A percentile compares a stretch with the other conserved stretches of the same genome.
Evolutionary conservation across 257 asterid species (phyloP).

Genomic region (Solanum okadae): DNA sequence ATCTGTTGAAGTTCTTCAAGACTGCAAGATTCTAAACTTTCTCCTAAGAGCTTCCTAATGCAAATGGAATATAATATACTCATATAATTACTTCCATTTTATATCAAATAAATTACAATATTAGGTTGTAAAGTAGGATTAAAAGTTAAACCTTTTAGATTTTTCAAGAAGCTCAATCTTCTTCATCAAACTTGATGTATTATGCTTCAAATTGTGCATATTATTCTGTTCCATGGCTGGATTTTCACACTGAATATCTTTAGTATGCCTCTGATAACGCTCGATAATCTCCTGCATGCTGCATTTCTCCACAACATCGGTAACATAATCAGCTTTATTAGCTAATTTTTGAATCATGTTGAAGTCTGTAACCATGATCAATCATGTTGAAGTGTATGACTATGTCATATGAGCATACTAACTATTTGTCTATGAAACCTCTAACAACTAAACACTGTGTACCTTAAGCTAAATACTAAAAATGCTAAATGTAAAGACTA

Average conservation of each 20-base stretch:
- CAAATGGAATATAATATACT: not conserved
- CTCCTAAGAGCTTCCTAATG: conserved; percentile 73
- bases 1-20: conserved; percentile 64
- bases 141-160: conserved; percentile 39
- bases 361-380: not conserved
- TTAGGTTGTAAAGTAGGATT: not conserved
- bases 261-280: conserved; percentile 49
- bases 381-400: not conserved
- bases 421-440: not conserved
- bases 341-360: not conserved
- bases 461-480: no score
- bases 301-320: not conserved
- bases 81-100: not conserved
- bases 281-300: conserved; percentile 71
- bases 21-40: conserved; percentile 50
- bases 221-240: conserved; percentile 36
- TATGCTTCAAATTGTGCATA: conserved; percentile 55
- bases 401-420: not conserved
- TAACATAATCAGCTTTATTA: not conserved
- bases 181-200: conserved; percentile 55
- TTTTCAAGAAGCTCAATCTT: conserved; percentile 74
- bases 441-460: no score
- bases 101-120: not conserved
- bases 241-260: conserved; percentile 36
- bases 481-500: no score